Percentiles rank a stretch among this genome's conserved stretches.
phyloP scores from a whole-genome alignment of 768 basidiomycete genomes.

The Polyporus arcularius region DNA sequence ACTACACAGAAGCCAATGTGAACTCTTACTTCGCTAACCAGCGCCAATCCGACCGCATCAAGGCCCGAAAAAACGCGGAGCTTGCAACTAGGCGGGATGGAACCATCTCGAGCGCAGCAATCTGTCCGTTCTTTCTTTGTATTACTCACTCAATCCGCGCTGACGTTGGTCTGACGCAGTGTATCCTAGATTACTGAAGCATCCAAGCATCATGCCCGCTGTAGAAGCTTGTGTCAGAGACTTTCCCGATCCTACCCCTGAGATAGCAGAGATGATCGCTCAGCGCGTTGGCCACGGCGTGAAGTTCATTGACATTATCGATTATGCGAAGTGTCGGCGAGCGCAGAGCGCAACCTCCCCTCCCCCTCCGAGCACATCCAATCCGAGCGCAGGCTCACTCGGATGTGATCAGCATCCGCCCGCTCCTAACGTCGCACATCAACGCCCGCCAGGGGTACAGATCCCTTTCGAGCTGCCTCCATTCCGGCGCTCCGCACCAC shows the following conservation, averaged over 20 bases:
- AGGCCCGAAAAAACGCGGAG: not conserved
- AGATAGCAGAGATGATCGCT: conserved; percentile 13
- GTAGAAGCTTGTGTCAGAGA: conserved; percentile 13
- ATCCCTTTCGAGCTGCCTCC: not conserved
- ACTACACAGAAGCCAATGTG: conserved; percentile 14
- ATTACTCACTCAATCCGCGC: not conserved
- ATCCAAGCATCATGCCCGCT: not conserved
- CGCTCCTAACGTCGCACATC: not conserved
- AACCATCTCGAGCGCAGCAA: conserved; percentile 2
- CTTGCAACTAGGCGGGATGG: not conserved
- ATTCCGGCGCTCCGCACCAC: not conserved
- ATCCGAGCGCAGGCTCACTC: not conserved
- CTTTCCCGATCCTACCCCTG: not conserved
- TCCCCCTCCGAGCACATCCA: not conserved
- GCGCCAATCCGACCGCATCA: no score
- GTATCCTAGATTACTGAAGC: conserved; percentile 12
- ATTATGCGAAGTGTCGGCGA: conserved; percentile 5
- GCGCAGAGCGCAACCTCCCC: not conserved
- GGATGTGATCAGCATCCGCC: not conserved
- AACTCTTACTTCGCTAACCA: not conserved
- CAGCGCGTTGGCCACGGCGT: conserved; percentile 7
- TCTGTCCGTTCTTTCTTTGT: conserved; percentile 10
- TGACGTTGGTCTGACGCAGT: conserved; percentile 1
- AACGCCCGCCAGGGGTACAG: not conserved
- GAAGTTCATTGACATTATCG: conserved; percentile 3